Percentiles rank a stretch among this genome's conserved stretches.
phyloP scores from a whole-genome alignment of 495 filamentous ascomycete genomes.

The Filosporella fistucella region DNA sequence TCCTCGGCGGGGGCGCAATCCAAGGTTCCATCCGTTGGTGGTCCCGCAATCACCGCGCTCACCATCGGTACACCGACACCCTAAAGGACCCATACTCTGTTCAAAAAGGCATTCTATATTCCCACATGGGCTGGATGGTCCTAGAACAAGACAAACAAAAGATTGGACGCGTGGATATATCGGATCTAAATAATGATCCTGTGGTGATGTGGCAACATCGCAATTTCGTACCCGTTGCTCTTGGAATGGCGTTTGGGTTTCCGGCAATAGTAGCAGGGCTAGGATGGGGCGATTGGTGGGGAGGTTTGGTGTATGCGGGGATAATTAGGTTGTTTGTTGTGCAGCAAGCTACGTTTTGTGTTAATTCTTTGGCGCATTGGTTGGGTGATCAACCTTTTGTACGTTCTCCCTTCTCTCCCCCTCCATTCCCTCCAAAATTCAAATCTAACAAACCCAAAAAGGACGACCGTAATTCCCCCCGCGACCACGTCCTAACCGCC shows the following conservation, averaged over 20 bases:
- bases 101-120: conserved; percentile 14
- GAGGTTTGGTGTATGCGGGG: conserved; percentile 27
- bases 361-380: conserved; percentile 32
- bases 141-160: conserved; percentile 4
- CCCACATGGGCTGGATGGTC: conserved; percentile 27
- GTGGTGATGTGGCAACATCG: conserved; percentile 27
- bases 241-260: conserved; percentile 18
- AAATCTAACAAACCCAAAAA: no score
- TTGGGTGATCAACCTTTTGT: conserved; percentile 28
- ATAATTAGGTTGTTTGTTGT: conserved; percentile 22
- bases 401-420: not conserved
- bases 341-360: conserved; percentile 28
- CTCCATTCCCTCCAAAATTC: no score
- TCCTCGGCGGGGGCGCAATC: conserved; percentile 16
- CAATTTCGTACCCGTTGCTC: conserved; percentile 18
- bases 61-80: conserved; percentile 26
- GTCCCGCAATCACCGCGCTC: conserved; percentile 23
- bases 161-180: conserved; percentile 20
- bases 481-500: conserved; percentile 25
- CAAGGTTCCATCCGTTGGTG: conserved; percentile 24
- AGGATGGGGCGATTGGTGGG: conserved; percentile 27
- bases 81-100: conserved; percentile 24
- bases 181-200: conserved; percentile 26
- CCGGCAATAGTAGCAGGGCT: conserved; percentile 23
- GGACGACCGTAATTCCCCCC: conserved; percentile 22